Base-by-base conservation (phyloP, 495 filamentous ascomycete genomes). In the Neurospora pannonica region DNA sequence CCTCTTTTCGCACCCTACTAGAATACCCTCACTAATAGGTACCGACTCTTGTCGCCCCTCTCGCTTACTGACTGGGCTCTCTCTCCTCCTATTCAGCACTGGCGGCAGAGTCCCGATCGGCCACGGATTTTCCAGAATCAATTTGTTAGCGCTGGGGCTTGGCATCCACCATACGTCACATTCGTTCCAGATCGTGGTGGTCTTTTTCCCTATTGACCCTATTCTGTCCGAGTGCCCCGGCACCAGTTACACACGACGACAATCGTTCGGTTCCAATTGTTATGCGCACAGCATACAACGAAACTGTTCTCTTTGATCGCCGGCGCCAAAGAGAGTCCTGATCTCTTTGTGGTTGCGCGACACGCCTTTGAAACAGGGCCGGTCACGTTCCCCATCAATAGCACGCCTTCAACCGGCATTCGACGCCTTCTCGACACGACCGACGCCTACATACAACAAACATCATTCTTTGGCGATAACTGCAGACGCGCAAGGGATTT, bases 141-240 rank as follows among this genome's bases (percentile, higher is more conserved):
- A 67, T 8, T 67, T 67, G 54, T 34, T 67, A 34, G 48, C 38
- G 38, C 40, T 38, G 38, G 67, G 72, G 24, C 74, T 74, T 74
- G 72, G 72, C 74, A 46, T 38, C 46, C 31, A 71, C 73, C 72
- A 73, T 76, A 76, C 74, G 74, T 76, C 74, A 76, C 74, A 67
- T 67, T 34, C 28, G 54, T 67, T 67, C 54, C 34, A 36, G 40
- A 60, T 39, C 69, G 54, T 76, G 62, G 60, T 21, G 69, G 60
- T 74, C 72, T 34, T 62, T 67, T 60, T 34, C 31, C 31, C 13
- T 69, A n/a, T 38, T 43, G 70, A 71, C 38, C 39, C 48, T 60
- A 71, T 54, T 43, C 38, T 21, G 13, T 34, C 71, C 24, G 42
- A 34, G n/a, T 40, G 69, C 54, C 34, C 37, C 40, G 36, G 36